Conservation (phyloP, 2,329 filamentous ascomycete genomes). For the Penicillium frequentans region DNA sequence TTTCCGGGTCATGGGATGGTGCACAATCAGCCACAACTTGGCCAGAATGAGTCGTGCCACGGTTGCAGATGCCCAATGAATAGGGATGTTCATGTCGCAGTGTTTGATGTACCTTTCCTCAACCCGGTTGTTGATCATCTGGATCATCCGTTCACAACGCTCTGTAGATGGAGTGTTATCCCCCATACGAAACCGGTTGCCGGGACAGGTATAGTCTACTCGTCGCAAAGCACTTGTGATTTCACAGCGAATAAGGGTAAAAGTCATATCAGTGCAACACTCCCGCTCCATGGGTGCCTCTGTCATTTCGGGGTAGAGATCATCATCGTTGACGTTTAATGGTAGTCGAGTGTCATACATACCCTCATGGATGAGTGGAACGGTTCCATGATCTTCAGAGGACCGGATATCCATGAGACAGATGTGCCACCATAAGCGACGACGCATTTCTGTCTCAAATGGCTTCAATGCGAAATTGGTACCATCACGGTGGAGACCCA, state of each 20-base stretch:
- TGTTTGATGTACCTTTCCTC: conserved; percentile 57
- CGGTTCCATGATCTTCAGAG: conserved; percentile 52
- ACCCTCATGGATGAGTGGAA: conserved; percentile 44
- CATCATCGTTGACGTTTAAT: conserved; percentile 54
- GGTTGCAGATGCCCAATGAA: conserved; percentile 69
- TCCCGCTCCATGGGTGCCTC: conserved; percentile 50
- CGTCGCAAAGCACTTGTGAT: conserved; percentile 47
- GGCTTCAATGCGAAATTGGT: conserved; percentile 47
- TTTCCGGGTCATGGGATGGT: conserved; percentile 69
- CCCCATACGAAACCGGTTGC: conserved; percentile 18
- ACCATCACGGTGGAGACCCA: conserved; percentile 55
- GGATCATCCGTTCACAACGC: conserved; percentile 48
- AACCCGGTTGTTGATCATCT: conserved; percentile 55
- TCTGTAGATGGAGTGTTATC: conserved; percentile 24
- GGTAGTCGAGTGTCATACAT: conserved; percentile 51
- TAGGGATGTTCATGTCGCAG: conserved; percentile 51
- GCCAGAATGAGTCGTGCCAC: conserved; percentile 70
- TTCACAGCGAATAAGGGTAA: conserved; percentile 54
- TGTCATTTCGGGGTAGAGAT: conserved; percentile 50
- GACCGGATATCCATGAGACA: conserved; percentile 49
- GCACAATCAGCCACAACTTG: conserved; percentile 75
- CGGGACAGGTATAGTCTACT: conserved; percentile 38
- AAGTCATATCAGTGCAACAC: conserved; percentile 57
- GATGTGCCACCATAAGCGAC: conserved; percentile 55
- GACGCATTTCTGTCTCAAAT: conserved; percentile 54